Evolutionary conservation across 805 yeast genomes (phyloP).

Genomic region (Tetrapisispora pingtungensis): DNA sequence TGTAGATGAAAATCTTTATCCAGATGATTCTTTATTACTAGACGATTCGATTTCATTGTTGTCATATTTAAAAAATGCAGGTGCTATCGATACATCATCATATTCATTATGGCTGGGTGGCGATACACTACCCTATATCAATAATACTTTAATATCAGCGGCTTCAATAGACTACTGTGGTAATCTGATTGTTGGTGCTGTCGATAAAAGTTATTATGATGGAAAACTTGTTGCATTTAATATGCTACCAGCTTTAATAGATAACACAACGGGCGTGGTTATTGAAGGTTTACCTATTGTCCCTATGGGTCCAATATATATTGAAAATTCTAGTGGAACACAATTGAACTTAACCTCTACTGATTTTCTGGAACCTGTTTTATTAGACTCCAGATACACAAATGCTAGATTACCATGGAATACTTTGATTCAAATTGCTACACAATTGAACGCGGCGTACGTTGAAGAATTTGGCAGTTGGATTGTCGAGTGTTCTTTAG

Average conservation of each 20-base stretch:
- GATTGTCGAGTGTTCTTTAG: slow-evolving; percentile 54
- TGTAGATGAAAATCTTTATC: slow-evolving; percentile 8
- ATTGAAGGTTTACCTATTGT: slow-evolving; percentile 36
- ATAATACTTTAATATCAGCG: not conserved
- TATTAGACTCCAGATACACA: slow-evolving; percentile 46
- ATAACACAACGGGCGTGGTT: slow-evolving; percentile 10
- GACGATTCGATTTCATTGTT: slow-evolving; percentile 27
- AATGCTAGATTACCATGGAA: slow-evolving; percentile 46
- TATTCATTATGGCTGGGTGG: slow-evolving; percentile 37
- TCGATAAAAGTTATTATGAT: slow-evolving; percentile 36
- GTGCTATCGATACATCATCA: slow-evolving; percentile 30
- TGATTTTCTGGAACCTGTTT: slow-evolving; percentile 38
- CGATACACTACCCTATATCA: slow-evolving; percentile 9
- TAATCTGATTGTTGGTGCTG: slow-evolving; percentile 46
- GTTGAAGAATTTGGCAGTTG: slow-evolving; percentile 39
- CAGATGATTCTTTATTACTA: slow-evolving; percentile 12
- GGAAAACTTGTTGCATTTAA: slow-evolving; percentile 43
- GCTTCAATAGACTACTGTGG: slow-evolving; percentile 19
- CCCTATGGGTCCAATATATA: slow-evolving; percentile 37
- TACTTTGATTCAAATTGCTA: slow-evolving; percentile 49
- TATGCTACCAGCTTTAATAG: slow-evolving; percentile 34
- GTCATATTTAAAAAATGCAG: slow-evolving; percentile 23
- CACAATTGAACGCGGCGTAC: slow-evolving; percentile 61
- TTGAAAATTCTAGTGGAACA: slow-evolving; percentile 35
- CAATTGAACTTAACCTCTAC: slow-evolving; percentile 29